phyloP scores from a whole-genome alignment of 2,329 filamentous ascomycete genomes.

The Colletotrichum zoysiae region DNA sequence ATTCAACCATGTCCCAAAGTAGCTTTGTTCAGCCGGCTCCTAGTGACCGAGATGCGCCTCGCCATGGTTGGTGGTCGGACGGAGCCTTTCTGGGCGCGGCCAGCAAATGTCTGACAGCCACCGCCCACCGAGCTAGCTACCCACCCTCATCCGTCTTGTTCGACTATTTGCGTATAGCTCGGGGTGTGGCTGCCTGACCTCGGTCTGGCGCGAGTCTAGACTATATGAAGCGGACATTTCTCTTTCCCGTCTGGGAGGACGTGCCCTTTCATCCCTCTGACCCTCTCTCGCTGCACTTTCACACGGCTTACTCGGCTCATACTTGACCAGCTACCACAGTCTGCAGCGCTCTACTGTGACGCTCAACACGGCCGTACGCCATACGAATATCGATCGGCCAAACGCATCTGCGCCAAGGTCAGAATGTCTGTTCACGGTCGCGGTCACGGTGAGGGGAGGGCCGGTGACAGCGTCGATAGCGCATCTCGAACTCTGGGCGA shows the following conservation, averaged over 20 bases:
- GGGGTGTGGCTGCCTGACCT: constrained; percentile 42
- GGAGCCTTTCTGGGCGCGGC: constrained; percentile 34
- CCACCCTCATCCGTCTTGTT: constrained; percentile 42
- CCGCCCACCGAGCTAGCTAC: constrained; percentile 40
- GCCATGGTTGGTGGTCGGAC: constrained; percentile 39
- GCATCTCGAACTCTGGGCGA: constrained; percentile 51
- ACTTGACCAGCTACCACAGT: constrained; percentile 14
- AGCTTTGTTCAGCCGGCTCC: constrained; percentile 29
- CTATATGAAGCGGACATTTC: constrained; percentile 36
- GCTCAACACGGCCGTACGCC: not conserved
- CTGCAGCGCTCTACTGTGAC: not conserved
- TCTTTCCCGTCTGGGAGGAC: not conserved
- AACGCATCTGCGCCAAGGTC: not conserved
- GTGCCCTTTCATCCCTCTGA: constrained; percentile 5
- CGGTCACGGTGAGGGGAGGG: constrained; percentile 1
- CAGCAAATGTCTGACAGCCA: constrained; percentile 42
- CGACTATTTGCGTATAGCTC: constrained; percentile 28
- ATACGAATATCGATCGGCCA: constrained; percentile 6
- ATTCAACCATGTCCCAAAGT: constrained; percentile 24
- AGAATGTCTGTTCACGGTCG: constrained; percentile 26
- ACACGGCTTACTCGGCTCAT: not conserved
- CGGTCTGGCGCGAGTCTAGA: constrained; percentile 27
- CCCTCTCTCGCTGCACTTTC: not conserved
- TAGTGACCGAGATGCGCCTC: constrained; percentile 40
- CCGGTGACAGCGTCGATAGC: constrained; percentile 4